Evolutionary conservation across 768 basidiomycete species (phyloP).

Genomic region (Ephemerocybe angulata): DNA sequence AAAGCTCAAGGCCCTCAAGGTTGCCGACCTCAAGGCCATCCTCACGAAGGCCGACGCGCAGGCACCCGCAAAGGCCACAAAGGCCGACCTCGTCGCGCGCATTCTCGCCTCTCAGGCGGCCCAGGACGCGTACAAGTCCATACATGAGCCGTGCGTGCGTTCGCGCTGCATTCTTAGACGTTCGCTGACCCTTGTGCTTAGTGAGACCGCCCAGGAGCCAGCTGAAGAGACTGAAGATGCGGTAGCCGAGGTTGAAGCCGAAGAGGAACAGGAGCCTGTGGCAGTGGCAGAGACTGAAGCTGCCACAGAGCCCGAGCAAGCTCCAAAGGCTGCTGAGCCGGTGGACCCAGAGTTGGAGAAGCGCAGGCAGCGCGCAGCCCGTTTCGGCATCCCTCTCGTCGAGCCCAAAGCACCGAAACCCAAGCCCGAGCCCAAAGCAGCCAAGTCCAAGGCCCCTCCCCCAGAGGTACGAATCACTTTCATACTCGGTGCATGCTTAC

Average conservation of each 20-base stretch:
- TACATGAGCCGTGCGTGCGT: constrained; percentile 31
- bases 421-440: constrained; percentile 18
- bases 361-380: constrained; percentile 57
- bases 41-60: constrained; percentile 49
- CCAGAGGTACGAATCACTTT: background rate
- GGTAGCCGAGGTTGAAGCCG: constrained; percentile 14
- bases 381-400: constrained; percentile 68
- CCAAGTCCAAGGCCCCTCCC: background rate
- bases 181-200: background rate
- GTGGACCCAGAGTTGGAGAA: constrained; percentile 53
- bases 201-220: background rate
- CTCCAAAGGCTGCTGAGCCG: background rate
- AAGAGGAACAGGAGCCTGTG: constrained; percentile 8
- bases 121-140: constrained; percentile 43
- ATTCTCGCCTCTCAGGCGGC: constrained; percentile 54
- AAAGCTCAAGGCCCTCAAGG: constrained; percentile 61
- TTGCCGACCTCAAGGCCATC: constrained; percentile 64
- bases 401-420: constrained; percentile 26
- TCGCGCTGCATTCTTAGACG: background rate
- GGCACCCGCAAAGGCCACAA: constrained; percentile 56
- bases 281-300: constrained; percentile 10
- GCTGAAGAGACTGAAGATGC: constrained; percentile 30
- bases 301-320: background rate
- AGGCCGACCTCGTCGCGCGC: constrained; percentile 61
- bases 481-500: background rate